Base-by-base conservation (phyloP, 73 alveolate genomes). In the Paramecium pentaurelia region DNA sequence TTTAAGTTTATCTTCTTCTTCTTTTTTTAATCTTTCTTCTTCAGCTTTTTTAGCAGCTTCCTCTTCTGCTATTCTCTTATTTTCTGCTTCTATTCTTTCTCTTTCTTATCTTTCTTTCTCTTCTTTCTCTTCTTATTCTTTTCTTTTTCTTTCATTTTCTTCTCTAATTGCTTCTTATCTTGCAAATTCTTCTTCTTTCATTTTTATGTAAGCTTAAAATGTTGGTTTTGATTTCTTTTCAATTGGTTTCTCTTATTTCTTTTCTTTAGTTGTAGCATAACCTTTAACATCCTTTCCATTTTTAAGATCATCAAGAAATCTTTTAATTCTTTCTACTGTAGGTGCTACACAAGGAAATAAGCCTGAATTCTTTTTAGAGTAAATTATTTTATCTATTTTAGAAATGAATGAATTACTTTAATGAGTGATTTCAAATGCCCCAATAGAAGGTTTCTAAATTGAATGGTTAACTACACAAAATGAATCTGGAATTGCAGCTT, bases 131-230 rank as follows among this genome's bases (percentile, higher is more conserved):
- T 80, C 91, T 49, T 80, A 11, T 18, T 80, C 91, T 47, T 80
- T 32, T 80, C 91, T 80, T 58, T 80, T 80, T 80, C 91, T 80
- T 9, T 80, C 91, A 22, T 80, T 45, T 64, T 80, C 91, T 20
- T 80, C 47, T 80, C 75, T n/a, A 47, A 80, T 80, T 20, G 91
- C 91, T 42, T 80, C 91, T 47, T 80, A 80, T 80, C 91, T 80
- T 20, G 91, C 91, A 80, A 80, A 80, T 80, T 80, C 91, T 49
- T 80, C 71, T 28, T 80, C 91, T 18, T 80, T 80, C 91, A 80
- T 80, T 25, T 18, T 80, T n/a, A 80, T 80, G 73, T 80, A 80
- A 11, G 71, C 71, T 49, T 80, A 47, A 36, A 80, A 80, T 6
- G 77, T 49, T 14, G 91, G 91, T 47, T 80, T 80, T n/a, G 91